Percentiles rank a stretch among this genome's conserved stretches.
Evolutionary conservation across 2,329 filamentous ascomycete genomes (phyloP).

Genomic region (Aspergillus udagawae): DNA sequence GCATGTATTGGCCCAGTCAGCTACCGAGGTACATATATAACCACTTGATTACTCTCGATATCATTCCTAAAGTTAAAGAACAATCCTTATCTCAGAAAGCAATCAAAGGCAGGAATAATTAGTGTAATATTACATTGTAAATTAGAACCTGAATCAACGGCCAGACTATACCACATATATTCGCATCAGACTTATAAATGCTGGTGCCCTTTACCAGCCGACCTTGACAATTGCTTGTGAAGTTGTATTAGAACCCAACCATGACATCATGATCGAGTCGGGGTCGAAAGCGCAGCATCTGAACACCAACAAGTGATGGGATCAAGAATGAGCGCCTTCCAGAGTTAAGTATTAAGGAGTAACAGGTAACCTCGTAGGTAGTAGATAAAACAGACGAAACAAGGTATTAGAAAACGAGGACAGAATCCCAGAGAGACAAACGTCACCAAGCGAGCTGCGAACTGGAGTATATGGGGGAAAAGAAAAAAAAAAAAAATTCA

Average conservation of each 20-base stretch:
- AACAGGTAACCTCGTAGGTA: not conserved
- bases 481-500: not conserved
- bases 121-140: not conserved
- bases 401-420: not conserved
- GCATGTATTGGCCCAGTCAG: not conserved
- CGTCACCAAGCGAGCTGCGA: not conserved
- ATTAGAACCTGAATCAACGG: not conserved
- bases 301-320: not conserved
- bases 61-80: no score
- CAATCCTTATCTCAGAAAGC: no score
- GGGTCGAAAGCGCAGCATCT: not conserved
- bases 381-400: not conserved
- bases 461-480: not conserved
- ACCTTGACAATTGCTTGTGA: not conserved
- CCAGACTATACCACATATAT: not conserved
- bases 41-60: no score
- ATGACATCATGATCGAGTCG: not conserved
- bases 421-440: constrained; percentile 4
- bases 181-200: not conserved
- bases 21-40: not conserved
- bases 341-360: not conserved
- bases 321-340: not conserved
- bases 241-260: not conserved
- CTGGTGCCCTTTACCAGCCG: not conserved
- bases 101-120: not conserved